Evolutionary conservation across 1,284 basidiomycete species (phyloP).

Genomic region (Austroboletus novae-zelandiae): DNA sequence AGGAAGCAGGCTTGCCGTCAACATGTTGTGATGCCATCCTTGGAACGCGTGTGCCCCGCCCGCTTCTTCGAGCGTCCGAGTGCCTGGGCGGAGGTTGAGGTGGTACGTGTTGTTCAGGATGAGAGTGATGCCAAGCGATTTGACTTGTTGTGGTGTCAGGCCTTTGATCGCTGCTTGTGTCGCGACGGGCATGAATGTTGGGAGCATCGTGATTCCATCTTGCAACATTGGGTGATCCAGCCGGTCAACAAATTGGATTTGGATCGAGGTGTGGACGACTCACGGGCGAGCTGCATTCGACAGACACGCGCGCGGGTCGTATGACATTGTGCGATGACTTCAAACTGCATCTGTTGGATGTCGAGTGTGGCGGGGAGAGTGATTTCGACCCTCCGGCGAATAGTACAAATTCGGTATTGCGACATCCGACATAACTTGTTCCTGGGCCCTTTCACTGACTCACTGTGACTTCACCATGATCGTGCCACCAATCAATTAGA

Average conservation of each 20-base stretch:
- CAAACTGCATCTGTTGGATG: slow-evolving; percentile 60
- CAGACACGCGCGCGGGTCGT: slow-evolving; percentile 71
- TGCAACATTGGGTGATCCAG: background rate
- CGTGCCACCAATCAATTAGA: too few relatives aligned
- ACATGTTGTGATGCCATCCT: slow-evolving; percentile 77
- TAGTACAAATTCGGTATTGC: too few relatives aligned
- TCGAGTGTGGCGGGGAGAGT: too few relatives aligned
- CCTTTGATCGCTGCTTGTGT: slow-evolving; percentile 88
- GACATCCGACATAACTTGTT: too few relatives aligned
- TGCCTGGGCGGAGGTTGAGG: slow-evolving; percentile 75
- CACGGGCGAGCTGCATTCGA: slow-evolving; percentile 69
- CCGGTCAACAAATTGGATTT: background rate
- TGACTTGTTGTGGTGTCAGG: slow-evolving; percentile 79
- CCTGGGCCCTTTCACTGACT: too few relatives aligned
- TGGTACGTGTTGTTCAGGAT: slow-evolving; percentile 88
- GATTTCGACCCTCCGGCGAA: too few relatives aligned
- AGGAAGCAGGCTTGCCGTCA: slow-evolving; percentile 55
- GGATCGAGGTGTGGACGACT: slow-evolving; percentile 22
- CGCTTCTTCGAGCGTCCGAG: slow-evolving; percentile 63
- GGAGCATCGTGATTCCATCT: slow-evolving; percentile 76
- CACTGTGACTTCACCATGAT: too few relatives aligned
- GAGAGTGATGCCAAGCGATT: slow-evolving; percentile 72
- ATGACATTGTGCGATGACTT: slow-evolving; percentile 72
- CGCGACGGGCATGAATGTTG: slow-evolving; percentile 89
- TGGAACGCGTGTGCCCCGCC: slow-evolving; percentile 85